Evolutionary conservation across 805 yeast species (phyloP).

Genomic region (Kluyveromyces wickerhamii): DNA sequence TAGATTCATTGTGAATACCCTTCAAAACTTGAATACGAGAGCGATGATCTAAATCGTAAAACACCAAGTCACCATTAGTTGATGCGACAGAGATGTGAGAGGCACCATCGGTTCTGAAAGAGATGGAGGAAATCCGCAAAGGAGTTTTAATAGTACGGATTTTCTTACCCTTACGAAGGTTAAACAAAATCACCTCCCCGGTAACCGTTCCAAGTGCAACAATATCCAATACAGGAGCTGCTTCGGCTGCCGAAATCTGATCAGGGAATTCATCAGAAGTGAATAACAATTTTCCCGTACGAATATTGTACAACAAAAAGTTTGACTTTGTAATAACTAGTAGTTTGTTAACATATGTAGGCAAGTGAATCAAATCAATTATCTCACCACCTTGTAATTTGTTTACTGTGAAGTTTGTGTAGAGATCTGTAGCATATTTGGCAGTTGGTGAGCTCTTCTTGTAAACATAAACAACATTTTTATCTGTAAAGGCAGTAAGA

Average conservation of each 20-base stretch:
- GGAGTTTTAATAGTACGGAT: slow-evolving; percentile 43
- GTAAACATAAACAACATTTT: slow-evolving; percentile 44
- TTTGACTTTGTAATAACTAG: slow-evolving; percentile 68
- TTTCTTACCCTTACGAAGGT: slow-evolving; percentile 55
- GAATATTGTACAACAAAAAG: slow-evolving; percentile 59
- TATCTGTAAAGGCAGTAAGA: slow-evolving; percentile 47
- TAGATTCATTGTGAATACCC: slow-evolving; percentile 60
- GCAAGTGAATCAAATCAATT: slow-evolving; percentile 57
- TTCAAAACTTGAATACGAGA: slow-evolving; percentile 70
- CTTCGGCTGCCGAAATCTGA: slow-evolving; percentile 61
- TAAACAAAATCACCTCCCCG: slow-evolving; percentile 60
- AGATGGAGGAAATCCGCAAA: slow-evolving; percentile 45
- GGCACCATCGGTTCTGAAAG: slow-evolving; percentile 88
- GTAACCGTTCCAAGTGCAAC: slow-evolving; percentile 66
- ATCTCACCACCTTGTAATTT: slow-evolving; percentile 59
- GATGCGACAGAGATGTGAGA: slow-evolving; percentile 77
- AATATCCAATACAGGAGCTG: slow-evolving; percentile 82
- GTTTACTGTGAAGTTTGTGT: slow-evolving; percentile 54
- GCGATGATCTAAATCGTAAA: slow-evolving; percentile 70
- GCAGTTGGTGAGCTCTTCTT: slow-evolving; percentile 33
- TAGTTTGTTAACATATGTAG: slow-evolving; percentile 87
- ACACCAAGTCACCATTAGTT: slow-evolving; percentile 71
- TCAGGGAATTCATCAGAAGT: slow-evolving; percentile 45
- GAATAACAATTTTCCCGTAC: slow-evolving; percentile 66
- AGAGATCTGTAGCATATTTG: slow-evolving; percentile 50